Base-by-base conservation (phyloP, 1,284 basidiomycete genomes). In the Athelia sp. region DNA sequence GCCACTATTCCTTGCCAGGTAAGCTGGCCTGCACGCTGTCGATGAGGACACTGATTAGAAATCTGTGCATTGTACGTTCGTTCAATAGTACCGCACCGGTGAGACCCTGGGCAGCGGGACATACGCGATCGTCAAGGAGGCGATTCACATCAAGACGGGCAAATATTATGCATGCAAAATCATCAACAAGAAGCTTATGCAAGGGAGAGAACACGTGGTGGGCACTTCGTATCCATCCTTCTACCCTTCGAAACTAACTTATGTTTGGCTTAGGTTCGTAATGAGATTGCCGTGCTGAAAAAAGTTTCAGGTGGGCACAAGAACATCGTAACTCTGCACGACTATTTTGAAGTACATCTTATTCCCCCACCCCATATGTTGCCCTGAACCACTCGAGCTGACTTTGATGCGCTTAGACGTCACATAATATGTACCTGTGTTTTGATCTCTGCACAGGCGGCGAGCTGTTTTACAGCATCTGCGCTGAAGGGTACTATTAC, bases 401-500 rank as follows among this genome's bases (percentile, higher is more conserved):
- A 44, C 18, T 46, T 23, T 21, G 36, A 17, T 49, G 45, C 49
- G 45, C 10, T 26, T 50, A 90, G 87, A 98, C 94, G 23, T 76
- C 90, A 21, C 92, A 97, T 71, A 98, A 98, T 62, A 80, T 96
- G 55, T 96, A 93, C 64, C 87, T 99, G 52, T 90, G 90, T 57
- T 98, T 97, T 64, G 96, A 98, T 68, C 81, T 99, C 13, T 99
- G 97, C 72, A 96, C 93, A 0, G 96, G 96, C 46, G 97, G 96
- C 40, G 96, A 99, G 70, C 83, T 99, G 18, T 99, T 99, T 62
- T 95, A 99, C 69, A 82, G 97, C 46, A 99, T 99, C 74, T 98
- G 96, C 64, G 93, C 95, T 21, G 90, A 95, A 65, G 95, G 96
- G 43, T 93, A 93, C 67, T 98, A 98, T 70, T 95, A 93, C 65